phyloP scores from a whole-genome alignment of 148 eudicot genomes.

The Rhododendron griersonianum region DNA sequence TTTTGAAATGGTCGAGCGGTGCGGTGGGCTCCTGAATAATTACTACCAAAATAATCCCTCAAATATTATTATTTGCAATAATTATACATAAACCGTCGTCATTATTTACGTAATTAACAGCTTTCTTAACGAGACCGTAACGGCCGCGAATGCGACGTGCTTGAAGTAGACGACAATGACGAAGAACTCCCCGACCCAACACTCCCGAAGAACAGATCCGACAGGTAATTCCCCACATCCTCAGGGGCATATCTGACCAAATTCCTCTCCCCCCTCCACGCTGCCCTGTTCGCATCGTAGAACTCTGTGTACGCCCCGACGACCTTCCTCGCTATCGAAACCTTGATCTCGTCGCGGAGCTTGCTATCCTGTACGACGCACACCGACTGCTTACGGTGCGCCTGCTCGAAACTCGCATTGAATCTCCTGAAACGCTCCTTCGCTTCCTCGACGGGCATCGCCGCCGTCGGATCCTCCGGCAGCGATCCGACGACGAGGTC shows the following conservation, averaged over 20 bases:
- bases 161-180: slow-evolving; percentile 5
- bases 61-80: no score
- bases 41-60: no score
- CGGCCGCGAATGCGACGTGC: slow-evolving; percentile 1
- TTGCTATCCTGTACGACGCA: slow-evolving; percentile 57
- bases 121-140: neutral
- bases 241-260: slow-evolving; percentile 37
- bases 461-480: slow-evolving; percentile 33
- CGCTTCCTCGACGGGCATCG: slow-evolving; percentile 28
- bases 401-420: slow-evolving; percentile 47
- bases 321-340: slow-evolving; percentile 39
- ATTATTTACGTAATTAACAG: neutral
- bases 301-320: slow-evolving; percentile 40
- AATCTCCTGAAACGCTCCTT: slow-evolving; percentile 53
- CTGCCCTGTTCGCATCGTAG: slow-evolving; percentile 26
- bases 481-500: slow-evolving; percentile 38
- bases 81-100: no score
- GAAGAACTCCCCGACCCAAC: slow-evolving; percentile 11
- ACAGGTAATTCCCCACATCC: slow-evolving; percentile 27
- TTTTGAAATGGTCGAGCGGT: no score
- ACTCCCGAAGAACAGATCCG: slow-evolving; percentile 29
- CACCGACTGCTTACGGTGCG: slow-evolving; percentile 46
- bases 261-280: slow-evolving; percentile 25
- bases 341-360: slow-evolving; percentile 61
- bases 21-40: neutral